A percentile compares a stretch with the other conserved stretches of the same genome.
phyloP scores from a whole-genome alignment of 805 yeast genomes.

The Candida nitratophila region DNA sequence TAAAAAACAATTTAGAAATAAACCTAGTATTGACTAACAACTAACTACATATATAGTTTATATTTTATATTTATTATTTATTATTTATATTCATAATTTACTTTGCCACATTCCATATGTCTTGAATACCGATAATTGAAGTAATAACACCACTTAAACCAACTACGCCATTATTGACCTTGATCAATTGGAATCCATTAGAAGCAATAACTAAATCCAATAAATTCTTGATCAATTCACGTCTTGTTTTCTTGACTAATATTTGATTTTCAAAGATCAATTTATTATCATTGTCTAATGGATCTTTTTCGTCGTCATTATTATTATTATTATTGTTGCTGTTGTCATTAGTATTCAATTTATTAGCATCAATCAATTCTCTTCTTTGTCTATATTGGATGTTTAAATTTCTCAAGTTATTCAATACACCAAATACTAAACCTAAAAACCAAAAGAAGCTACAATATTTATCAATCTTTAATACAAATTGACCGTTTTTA shows the following conservation, averaged over 20 bases:
- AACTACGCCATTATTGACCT: conserved; percentile 68
- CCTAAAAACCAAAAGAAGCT: conserved; percentile 76
- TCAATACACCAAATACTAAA: conserved; percentile 52
- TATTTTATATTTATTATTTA: no score
- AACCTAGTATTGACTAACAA: neutral
- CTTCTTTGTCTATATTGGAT: conserved; percentile 31
- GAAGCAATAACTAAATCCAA: conserved; percentile 72
- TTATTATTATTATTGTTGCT: no score
- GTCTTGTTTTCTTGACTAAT: conserved; percentile 30
- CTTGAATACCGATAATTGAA: conserved; percentile 68
- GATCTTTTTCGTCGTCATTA: conserved; percentile 9
- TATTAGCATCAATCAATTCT: conserved; percentile 18
- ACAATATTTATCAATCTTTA: conserved; percentile 48
- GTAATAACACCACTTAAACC: conserved; percentile 84
- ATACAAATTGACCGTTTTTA: conserved; percentile 20
- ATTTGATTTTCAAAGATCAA: conserved; percentile 32
- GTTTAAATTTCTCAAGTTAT: conserved; percentile 49
- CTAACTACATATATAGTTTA: conserved; percentile 9
- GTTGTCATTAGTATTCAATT: conserved; percentile 17
- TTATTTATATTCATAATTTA: conserved; percentile 27
- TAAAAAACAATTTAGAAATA: conserved; percentile 1
- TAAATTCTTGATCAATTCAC: conserved; percentile 69
- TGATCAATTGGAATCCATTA: conserved; percentile 54
- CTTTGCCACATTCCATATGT: conserved; percentile 65
- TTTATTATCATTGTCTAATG: conserved; percentile 22